Conservation (phyloP, 2,329 filamentous ascomycete genomes). For the Colletotrichum sp. region DNA sequence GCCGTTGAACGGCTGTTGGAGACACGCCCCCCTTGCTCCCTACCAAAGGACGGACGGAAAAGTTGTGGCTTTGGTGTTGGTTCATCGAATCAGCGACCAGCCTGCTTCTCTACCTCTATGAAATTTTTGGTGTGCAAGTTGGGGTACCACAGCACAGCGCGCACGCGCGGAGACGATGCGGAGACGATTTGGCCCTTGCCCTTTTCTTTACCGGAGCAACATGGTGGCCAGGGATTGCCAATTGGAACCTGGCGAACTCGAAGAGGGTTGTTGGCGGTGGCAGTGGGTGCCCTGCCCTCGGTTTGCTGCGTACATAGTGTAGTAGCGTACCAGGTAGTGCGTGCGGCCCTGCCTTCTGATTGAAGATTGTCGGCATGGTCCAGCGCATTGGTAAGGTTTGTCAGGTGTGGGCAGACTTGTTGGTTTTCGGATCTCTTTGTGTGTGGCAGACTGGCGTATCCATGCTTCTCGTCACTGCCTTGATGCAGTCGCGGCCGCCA, state of each 20-base stretch:
- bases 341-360: background rate
- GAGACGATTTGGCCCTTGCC: conserved; percentile 12
- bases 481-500: background rate
- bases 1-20: conserved; percentile 12
- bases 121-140: background rate
- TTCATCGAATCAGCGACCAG: conserved; percentile 4
- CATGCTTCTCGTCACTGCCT: background rate
- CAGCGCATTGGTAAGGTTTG: conserved; percentile 1
- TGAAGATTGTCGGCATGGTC: background rate
- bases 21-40: conserved; percentile 2
- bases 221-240: background rate
- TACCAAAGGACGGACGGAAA: background rate
- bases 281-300: background rate
- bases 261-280: background rate
- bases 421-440: background rate
- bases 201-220: conserved; percentile 8
- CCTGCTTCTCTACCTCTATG: background rate
- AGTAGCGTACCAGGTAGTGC: background rate
- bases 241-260: background rate
- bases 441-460: background rate
- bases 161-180: conserved; percentile 5
- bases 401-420: background rate
- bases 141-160: background rate
- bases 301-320: background rate
- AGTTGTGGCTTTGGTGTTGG: background rate